Percentiles rank a stretch among this genome's conserved stretches.
These are phyloP conservation scores for Amphicarpaea edgeworthii DNA, from an alignment of 306 rosid species.

Conservation along the genomic window DNA sequence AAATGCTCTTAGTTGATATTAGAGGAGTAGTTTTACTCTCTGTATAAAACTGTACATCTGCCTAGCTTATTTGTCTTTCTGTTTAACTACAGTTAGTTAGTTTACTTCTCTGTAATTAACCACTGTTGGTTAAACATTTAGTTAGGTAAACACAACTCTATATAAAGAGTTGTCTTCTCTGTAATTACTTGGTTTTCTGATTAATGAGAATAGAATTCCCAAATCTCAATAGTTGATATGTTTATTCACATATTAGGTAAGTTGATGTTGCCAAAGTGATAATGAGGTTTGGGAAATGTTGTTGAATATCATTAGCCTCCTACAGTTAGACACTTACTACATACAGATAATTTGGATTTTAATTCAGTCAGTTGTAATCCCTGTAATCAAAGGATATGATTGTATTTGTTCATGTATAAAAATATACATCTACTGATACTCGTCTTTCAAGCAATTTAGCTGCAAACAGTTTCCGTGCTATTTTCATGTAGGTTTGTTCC, in stretches of 20 bases:
- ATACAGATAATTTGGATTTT: constrained; percentile 1
- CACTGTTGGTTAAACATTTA: no score
- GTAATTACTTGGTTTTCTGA: no score
- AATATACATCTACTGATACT: constrained; percentile 1
- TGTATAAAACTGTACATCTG: no score
- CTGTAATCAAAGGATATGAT: constrained; percentile 3
- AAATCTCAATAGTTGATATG: no score
- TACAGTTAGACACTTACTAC: neutral
- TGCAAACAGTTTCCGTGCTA: neutral
- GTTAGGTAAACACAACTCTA: no score
- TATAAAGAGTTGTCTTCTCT: no score
- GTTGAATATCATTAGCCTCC: constrained; percentile 31
- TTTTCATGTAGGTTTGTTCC: constrained; percentile 14
- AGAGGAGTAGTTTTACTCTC: no score
- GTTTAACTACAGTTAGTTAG: no score
- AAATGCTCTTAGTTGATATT: neutral
- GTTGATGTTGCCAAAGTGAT: neutral
- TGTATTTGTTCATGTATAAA: neutral
- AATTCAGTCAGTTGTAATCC: constrained; percentile 9
- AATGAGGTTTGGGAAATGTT: neutral
- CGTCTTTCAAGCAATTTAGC: constrained; percentile 3
- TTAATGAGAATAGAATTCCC: no score
- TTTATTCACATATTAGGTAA: neutral
- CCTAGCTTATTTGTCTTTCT: no score
- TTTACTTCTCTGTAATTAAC: no score